Conservation (phyloP, 768 basidiomycete genomes). For the Leccinum truebloodii region DNA sequence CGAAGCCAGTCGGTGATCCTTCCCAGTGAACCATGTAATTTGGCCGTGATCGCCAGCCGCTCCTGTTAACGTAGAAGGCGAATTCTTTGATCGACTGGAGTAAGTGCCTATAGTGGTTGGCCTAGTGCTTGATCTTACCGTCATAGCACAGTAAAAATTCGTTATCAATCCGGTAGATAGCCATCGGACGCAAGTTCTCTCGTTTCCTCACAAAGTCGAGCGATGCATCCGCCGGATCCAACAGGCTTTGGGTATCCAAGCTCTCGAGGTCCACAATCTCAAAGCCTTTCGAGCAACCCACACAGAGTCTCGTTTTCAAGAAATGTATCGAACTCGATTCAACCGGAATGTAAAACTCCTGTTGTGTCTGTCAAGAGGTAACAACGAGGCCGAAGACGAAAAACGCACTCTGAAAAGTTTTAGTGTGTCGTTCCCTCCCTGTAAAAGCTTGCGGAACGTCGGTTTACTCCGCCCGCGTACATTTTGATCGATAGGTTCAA, state of each 20-base stretch:
- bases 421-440: conserved; percentile 95
- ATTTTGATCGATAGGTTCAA: conserved; percentile 94
- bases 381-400: background rate
- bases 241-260: conserved; percentile 91
- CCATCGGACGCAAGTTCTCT: conserved; percentile 89
- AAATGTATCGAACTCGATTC: conserved; percentile 97
- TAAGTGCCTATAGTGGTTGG: conserved; percentile 8
- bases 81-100: conserved; percentile 63
- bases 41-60: conserved; percentile 84
- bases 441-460: conserved; percentile 92
- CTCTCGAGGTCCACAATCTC: conserved; percentile 98
- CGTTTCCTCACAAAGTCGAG: conserved; percentile 92
- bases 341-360: conserved; percentile 99
- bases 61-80: conserved; percentile 98
- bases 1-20: conserved; percentile 88
- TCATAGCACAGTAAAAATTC: conserved; percentile 98
- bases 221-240: conserved; percentile 89
- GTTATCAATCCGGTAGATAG: conserved; percentile 95
- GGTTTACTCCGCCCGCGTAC: conserved; percentile 78
- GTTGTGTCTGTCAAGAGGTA: background rate
- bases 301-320: conserved; percentile 95
- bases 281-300: conserved; percentile 96
- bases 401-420: conserved; percentile 79
- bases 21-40: conserved; percentile 99
- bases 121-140: conserved; percentile 51